phyloP scores from a whole-genome alignment of 371 early-diverging fungal species.

The Rhizopus arrhizus region DNA sequence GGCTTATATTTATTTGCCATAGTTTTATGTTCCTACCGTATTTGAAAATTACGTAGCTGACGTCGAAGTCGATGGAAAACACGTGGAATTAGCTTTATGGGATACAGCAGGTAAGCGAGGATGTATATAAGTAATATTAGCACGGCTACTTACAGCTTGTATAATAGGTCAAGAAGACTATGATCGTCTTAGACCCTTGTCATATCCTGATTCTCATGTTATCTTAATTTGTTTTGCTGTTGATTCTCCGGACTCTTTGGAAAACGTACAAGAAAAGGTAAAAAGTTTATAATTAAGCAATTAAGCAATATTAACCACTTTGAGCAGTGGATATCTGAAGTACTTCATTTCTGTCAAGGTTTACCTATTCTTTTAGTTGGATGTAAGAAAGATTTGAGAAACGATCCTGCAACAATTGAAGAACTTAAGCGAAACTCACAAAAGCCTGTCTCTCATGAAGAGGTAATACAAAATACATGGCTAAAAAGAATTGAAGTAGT shows the following conservation, averaged over 20 bases:
- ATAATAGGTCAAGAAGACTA: slow-evolving; percentile 82
- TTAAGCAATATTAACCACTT: not conserved
- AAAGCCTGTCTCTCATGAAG: slow-evolving; percentile 76
- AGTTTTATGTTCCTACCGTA: slow-evolving; percentile 90
- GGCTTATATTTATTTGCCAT: slow-evolving; percentile 1
- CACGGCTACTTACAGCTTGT: not conserved
- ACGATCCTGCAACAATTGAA: slow-evolving; percentile 75
- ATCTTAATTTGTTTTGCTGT: slow-evolving; percentile 86
- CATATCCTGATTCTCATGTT: slow-evolving; percentile 90
- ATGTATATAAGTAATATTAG: not conserved
- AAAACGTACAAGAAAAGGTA: slow-evolving; percentile 81
- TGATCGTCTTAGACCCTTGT: slow-evolving; percentile 88
- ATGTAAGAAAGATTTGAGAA: slow-evolving; percentile 89
- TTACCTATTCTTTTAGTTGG: slow-evolving; percentile 88
- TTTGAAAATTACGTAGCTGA: slow-evolving; percentile 96
- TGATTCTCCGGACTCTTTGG: slow-evolving; percentile 86
- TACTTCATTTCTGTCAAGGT: slow-evolving; percentile 84
- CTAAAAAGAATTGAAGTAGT: not conserved
- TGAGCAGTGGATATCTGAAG: slow-evolving; percentile 89
- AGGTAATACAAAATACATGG: slow-evolving; percentile 50
- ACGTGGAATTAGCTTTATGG: slow-evolving; percentile 77
- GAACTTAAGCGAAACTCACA: slow-evolving; percentile 76
- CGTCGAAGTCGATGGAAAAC: slow-evolving; percentile 69
- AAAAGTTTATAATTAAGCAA: not conserved
- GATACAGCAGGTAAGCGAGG: slow-evolving; percentile 87